A percentile compares a stretch with the other conserved stretches of the same genome.
Evolutionary conservation across 176 grass and related monocot genomes (phyloP).

Genomic region (Aegilops tauschii): DNA sequence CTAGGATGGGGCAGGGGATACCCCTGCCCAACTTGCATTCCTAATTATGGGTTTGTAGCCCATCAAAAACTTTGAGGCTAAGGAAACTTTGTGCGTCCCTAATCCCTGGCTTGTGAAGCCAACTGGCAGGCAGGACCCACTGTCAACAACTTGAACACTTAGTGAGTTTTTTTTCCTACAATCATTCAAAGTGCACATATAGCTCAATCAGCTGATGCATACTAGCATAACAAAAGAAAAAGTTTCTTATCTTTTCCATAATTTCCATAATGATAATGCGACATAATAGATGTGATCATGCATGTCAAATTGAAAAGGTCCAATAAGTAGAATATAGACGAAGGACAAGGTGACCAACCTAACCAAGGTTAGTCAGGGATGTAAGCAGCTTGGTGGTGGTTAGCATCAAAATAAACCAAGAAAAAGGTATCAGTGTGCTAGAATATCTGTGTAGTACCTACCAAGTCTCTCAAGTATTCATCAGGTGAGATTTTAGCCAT

Average conservation of each 20-base stretch:
- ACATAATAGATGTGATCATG: background rate
- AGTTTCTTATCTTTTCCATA: background rate
- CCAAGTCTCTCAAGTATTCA: background rate
- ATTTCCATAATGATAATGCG: background rate
- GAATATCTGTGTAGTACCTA: slow-evolving; percentile 20
- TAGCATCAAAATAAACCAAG: background rate
- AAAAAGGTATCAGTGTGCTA: background rate
- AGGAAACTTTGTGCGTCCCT: background rate
- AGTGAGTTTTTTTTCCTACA: background rate
- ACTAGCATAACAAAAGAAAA: background rate
- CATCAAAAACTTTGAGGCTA: slow-evolving; percentile 9
- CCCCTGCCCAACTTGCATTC: background rate
- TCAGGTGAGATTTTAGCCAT: slow-evolving; percentile 16
- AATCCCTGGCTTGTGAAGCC: background rate
- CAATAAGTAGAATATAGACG: background rate
- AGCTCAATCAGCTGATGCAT: background rate
- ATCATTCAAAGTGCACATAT: background rate
- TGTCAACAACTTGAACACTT: background rate
- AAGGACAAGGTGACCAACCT: background rate
- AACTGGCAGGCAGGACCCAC: background rate
- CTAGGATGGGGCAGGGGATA: background rate
- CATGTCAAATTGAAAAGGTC: background rate
- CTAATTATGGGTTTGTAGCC: background rate
- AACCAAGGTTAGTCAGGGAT: background rate
- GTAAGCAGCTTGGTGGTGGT: background rate